Conservation (phyloP, 306 rosid species). For the Ormosia semicastrata region DNA sequence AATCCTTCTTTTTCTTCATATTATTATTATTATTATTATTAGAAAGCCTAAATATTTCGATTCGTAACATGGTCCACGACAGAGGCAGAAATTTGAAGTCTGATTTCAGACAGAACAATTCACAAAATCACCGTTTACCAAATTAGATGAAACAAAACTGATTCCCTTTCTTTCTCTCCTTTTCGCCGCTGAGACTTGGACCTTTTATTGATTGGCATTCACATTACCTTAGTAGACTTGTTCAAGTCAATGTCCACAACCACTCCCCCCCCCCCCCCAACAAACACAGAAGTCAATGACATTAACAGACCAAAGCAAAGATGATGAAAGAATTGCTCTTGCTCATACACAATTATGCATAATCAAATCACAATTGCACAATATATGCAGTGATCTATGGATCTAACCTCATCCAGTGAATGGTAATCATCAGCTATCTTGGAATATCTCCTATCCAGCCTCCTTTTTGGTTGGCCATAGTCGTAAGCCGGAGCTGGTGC, state of each 20-base stretch:
- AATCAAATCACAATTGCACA: slow-evolving; percentile 6
- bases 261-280: not conserved
- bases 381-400: not conserved
- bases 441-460: slow-evolving; percentile 61
- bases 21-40: not conserved
- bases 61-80: not conserved
- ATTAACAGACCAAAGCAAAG: not conserved
- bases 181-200: not conserved
- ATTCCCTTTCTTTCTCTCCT: not conserved
- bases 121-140: not conserved
- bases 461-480: slow-evolving; percentile 43
- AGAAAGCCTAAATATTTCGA: not conserved
- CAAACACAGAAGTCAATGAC: not conserved
- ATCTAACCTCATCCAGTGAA: slow-evolving; percentile 79
- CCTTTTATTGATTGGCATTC: not conserved
- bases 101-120: not conserved
- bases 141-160: not conserved
- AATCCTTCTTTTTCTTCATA: not conserved
- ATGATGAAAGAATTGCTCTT: not conserved
- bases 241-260: not conserved
- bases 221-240: not conserved
- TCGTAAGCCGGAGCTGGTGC: slow-evolving; percentile 34
- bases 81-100: not conserved
- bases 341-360: not conserved
- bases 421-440: slow-evolving; percentile 76